Conservation (phyloP, 2,329 filamentous ascomycete genomes). For the Claviceps sp. region DNA sequence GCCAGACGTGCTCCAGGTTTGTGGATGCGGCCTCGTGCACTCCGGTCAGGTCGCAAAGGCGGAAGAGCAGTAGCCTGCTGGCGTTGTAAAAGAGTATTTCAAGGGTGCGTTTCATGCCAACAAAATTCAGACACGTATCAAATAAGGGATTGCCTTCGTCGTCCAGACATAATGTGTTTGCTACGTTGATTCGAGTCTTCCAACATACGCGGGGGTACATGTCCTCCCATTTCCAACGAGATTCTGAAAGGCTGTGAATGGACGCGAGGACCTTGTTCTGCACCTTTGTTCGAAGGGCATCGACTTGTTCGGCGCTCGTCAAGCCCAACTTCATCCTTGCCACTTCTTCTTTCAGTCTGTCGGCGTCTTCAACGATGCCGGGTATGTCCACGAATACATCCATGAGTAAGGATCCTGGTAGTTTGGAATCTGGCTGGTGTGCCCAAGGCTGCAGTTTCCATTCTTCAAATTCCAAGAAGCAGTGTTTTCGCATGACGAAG, state of each 20-base stretch:
- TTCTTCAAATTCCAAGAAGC: slow-evolving; percentile 3
- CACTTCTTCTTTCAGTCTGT: slow-evolving; percentile 1
- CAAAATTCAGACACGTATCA: slow-evolving; percentile 4
- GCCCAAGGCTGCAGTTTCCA: slow-evolving; percentile 5
- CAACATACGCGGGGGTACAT: slow-evolving; percentile 4
- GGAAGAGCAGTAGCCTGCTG: slow-evolving; percentile 3
- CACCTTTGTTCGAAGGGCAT: not conserved
- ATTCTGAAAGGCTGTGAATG: slow-evolving; percentile 1
- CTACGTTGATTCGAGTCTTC: slow-evolving; percentile 2
- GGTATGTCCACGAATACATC: slow-evolving; percentile 7
- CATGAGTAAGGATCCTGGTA: slow-evolving; percentile 5
- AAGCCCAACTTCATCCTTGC: not conserved
- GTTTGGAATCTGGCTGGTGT: not conserved
- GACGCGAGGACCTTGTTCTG: slow-evolving; percentile 1
- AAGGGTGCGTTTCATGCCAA: slow-evolving; percentile 4
- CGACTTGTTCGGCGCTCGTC: not conserved
- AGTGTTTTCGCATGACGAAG: slow-evolving; percentile 5
- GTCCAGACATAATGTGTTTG: slow-evolving; percentile 3
- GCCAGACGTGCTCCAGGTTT: not conserved
- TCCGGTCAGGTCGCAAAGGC: slow-evolving; percentile 1
- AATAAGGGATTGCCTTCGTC: slow-evolving; percentile 3
- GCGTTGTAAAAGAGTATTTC: slow-evolving; percentile 5
- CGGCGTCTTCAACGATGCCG: slow-evolving; percentile 4
- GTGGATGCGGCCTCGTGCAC: slow-evolving; percentile 1
- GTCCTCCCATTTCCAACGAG: slow-evolving; percentile 5